A percentile compares a stretch with the other conserved stretches of the same genome.
Evolutionary conservation across 495 filamentous ascomycete species (phyloP).

Genomic region (Penicillium simplicissimum): DNA sequence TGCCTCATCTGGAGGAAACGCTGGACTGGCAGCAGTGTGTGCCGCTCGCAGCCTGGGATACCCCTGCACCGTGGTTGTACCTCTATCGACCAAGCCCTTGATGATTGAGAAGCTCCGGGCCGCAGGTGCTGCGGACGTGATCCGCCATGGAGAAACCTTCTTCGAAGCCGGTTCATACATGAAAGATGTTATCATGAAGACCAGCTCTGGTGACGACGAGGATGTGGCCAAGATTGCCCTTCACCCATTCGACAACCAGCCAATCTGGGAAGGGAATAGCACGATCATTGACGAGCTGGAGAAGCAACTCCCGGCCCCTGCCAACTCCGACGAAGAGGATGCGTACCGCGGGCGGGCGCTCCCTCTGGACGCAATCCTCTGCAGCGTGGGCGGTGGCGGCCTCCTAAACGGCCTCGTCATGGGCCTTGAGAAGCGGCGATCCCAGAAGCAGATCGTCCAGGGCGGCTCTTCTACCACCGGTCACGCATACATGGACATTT

Average conservation of each 20-base stretch:
- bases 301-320: conserved; percentile 50
- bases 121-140: conserved; percentile 67
- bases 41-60: conserved; percentile 69
- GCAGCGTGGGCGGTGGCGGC: conserved; percentile 87
- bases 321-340: conserved; percentile 35
- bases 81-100: conserved; percentile 60
- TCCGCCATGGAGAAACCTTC: conserved; percentile 73
- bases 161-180: conserved; percentile 75
- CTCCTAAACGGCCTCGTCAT: conserved; percentile 77
- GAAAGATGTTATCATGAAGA: conserved; percentile 58
- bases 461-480: conserved; percentile 8
- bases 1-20: conserved; percentile 86
- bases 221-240: conserved; percentile 77
- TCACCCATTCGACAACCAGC: conserved; percentile 80
- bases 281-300: conserved; percentile 75
- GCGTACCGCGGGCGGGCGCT: conserved; percentile 36
- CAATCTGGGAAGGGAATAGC: conserved; percentile 79
- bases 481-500: conserved; percentile 22
- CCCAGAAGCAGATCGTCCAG: conserved; percentile 22
- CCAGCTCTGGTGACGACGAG: conserved; percentile 30
- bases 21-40: conserved; percentile 85
- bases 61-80: conserved; percentile 81
- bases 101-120: conserved; percentile 74
- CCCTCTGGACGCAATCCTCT: conserved; percentile 68
- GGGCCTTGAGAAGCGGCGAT: conserved; percentile 60